Evolutionary conservation across 2,329 filamentous ascomycete genomes (phyloP), one percentile per base, ranked within the genome.

Genomic region (Teratosphaeria gauchensis): DNA sequence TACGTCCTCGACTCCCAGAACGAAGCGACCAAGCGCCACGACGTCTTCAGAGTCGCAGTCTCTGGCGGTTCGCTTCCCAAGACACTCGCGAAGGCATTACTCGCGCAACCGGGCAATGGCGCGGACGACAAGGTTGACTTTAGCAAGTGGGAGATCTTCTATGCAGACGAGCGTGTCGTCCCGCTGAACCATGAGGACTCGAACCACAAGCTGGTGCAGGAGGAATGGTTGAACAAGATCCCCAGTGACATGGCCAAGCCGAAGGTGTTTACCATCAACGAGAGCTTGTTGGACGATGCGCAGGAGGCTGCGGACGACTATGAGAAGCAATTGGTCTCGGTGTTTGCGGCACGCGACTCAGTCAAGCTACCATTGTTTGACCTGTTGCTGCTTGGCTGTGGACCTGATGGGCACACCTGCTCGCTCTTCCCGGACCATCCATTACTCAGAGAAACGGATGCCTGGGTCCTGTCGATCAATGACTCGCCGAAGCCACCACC

Each of bases 381-480:
- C 73, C 83, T 99, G 56, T 81, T 99, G 58, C 84, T 99, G 51
- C 85, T 99, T 51, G 94, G 94, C 68, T 95, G 90, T 73, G 94
- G 94, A 0, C 92, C 94, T 14, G 94, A 97, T 74, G 94, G 94
- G 56, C 94, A 99, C 78, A 97, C 94, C 35, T 97, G 94, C 85
- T 94, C 88, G 68, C 80, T 99, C 56, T 99, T 99, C 80, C 94
- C 94, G 4, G 88, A 87, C 58, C 92, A 96, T 72, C 83, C 87
- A 59, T 82, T 97, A 57, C 82, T 97, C 65, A 85, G 91, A 64
- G 92, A 97, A 78, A 84, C 84, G 38, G 87, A 86, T 68, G 90
- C 92, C 57, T 99, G 94, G 94, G 90, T 97, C 51, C 87, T 92
- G 14, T 84, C 90, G 53, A 95, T 96, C 70, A 85, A 88, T 69